Evolutionary conservation across 192 early-diverging fungal species (phyloP), one percentile per base, ranked within the genome.

Genomic region (Lobulomyces angularis): DNA sequence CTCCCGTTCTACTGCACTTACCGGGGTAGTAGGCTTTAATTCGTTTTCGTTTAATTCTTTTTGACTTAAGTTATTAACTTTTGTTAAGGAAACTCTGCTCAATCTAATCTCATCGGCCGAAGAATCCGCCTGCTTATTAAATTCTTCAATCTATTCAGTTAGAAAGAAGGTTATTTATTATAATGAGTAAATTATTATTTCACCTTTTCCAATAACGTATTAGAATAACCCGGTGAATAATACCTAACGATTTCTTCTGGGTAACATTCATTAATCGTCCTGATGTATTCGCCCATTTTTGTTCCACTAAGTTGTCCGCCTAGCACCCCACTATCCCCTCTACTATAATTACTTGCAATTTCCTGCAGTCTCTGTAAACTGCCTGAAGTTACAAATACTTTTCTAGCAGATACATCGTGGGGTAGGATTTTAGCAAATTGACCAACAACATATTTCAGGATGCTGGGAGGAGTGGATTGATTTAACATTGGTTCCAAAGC

Each of bases 181-280:
- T n/a, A n/a, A n/a, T n/a, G n/a, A n/a, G n/a, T n/a, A n/a, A n/a
- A n/a, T n/a, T n/a, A n/a, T n/a, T n/a, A n/a, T n/a, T 32, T 32
- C 31, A 66, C 69, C 61, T 69, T 71, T 16, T 69, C 65, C 41
- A 75, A 45, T 18, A 75, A 45, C 0, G 63, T 64, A 0, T 62
- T 48, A 22, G 63, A 66, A 43, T 75, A 75, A 30, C 69, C 72
- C 0, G 72, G 72, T 11, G 69, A 69, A 34, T 69, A 75, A 45
- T 75, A 75, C 37, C 69, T 37, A 18, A 75, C 72, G 46, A 75
- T 75, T 35, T 75, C 72, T 56, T 75, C 72, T 4, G 72, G 72
- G 37, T 72, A 75, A 41, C 72, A 75, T 40, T 65, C 62, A 42
- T 75, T 72, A 35, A 75, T 72, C 5, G 48, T 60, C 20, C 69